Evolutionary conservation across 1,284 basidiomycete species (phyloP).

Genomic region (Athelia psychrophila): DNA sequence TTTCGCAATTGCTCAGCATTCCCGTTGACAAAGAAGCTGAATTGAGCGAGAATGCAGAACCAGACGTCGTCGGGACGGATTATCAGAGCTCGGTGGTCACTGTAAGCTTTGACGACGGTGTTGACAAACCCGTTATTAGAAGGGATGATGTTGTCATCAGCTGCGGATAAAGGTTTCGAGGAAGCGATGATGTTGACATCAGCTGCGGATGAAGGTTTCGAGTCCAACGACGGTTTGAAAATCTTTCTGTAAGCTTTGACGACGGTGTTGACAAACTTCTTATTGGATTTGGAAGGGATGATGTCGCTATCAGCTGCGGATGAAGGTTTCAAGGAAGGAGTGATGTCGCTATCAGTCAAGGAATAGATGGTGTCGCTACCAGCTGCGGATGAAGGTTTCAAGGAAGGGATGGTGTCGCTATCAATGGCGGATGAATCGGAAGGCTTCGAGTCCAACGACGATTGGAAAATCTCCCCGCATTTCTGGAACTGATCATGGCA

Average conservation of each 20-base stretch:
- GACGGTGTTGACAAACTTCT: too few relatives aligned
- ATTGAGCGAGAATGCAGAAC: slow-evolving; percentile 41
- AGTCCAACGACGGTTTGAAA: too few relatives aligned
- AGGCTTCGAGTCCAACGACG: slow-evolving; percentile 7
- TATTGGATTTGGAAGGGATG: too few relatives aligned
- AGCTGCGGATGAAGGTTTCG: too few relatives aligned
- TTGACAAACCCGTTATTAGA: slow-evolving; percentile 33
- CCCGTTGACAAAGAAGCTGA: slow-evolving; percentile 41
- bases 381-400: too few relatives aligned
- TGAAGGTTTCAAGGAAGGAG: too few relatives aligned
- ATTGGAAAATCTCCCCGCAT: slow-evolving; percentile 12
- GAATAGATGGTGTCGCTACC: too few relatives aligned
- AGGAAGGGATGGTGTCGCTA: too few relatives aligned
- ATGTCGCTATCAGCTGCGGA: too few relatives aligned
- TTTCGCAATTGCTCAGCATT: slow-evolving; percentile 36
- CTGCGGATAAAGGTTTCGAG: slow-evolving; percentile 3
- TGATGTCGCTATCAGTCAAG: too few relatives aligned
- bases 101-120: slow-evolving; percentile 35
- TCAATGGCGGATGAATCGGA: neutral
- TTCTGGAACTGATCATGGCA: slow-evolving; percentile 2
- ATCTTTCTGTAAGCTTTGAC: too few relatives aligned
- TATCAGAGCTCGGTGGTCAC: slow-evolving; percentile 32
- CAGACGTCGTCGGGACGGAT: slow-evolving; percentile 43
- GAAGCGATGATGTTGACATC: too few relatives aligned
- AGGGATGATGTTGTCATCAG: slow-evolving; percentile 27